Base-by-base conservation (phyloP, 2,329 filamentous ascomycete species). In the Colletotrichum karsti region DNA sequence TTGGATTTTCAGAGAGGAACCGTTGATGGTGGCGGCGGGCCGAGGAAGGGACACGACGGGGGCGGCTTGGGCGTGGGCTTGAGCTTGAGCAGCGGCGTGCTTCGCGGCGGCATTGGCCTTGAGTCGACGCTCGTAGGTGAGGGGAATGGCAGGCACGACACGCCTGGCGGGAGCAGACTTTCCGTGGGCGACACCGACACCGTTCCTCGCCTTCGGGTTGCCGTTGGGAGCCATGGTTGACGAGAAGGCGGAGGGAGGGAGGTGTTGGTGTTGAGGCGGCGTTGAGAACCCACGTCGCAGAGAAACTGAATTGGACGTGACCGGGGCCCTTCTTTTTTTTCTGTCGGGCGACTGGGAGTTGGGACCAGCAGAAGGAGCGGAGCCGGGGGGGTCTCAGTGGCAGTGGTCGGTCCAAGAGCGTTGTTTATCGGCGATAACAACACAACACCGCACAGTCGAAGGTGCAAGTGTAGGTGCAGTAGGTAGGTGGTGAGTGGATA, bases 71-170 rank as follows among this genome's bases (percentile, higher is more conserved):
- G 74, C 74, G 28, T 77, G 74, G 62, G 77, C 55, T 50, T 67
- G 74, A 55, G 74, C 74, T 33, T 77, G 74, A 22, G 76, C 72
- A 10, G 76, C 73, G 39, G 78, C 76, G 37, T 63, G 77, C 76
- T 71, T 80, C 76, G 63, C 79, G 79, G 65, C 65, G 24, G 61
- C 65, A 59, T 65, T 68, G 61, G 65, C 46, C 71, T 80, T 82
- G 56, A 78, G 74, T 69, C 69, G 69, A 28, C 69, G 69, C 26
- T 58, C 63, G 58, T 80, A 76, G 18, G 78, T 78, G 69, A 82
- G 71, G 54, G 80, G 80, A 50, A 82, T 77, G 62, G 76, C 80
- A 66, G 80, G 80, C 63, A 78, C 73, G 42, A 82, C 74, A 53
- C 77, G 74, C 70, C 78, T 79, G 26, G 46, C 8, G 20, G 39